Percentiles rank a stretch among this genome's conserved stretches.
Evolutionary conservation across 352 stramenopile genomes (phyloP).

Genomic region (Phytophthora melonis): DNA sequence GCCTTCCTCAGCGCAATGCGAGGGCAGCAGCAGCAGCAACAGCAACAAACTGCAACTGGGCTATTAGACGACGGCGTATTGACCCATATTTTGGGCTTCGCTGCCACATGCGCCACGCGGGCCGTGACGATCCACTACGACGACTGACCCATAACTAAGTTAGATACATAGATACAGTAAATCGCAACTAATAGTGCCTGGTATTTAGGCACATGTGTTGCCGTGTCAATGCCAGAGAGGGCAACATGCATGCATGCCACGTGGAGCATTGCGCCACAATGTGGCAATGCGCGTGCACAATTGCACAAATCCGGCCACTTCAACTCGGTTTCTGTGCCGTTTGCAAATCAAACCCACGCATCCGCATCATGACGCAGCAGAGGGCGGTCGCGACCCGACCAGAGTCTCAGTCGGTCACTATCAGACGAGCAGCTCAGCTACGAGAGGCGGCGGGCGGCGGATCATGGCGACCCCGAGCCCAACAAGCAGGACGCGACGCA

Average conservation of each 20-base stretch:
- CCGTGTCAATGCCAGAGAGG: no score
- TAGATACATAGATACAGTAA: neutral
- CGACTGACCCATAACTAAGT: conserved; percentile 8
- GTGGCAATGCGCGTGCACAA: neutral
- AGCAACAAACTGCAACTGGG: no score
- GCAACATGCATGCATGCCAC: neutral
- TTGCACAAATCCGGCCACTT: neutral
- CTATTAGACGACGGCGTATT: conserved; percentile 33
- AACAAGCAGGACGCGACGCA: conserved; percentile 6
- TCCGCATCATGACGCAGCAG: conserved; percentile 6
- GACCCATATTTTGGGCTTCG: conserved; percentile 32
- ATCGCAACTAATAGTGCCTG: no score
- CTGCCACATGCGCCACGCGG: conserved; percentile 29
- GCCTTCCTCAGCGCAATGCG: conserved; percentile 35
- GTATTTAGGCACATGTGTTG: no score
- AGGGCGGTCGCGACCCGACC: neutral
- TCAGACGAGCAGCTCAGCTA: neutral
- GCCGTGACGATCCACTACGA: conserved; percentile 35
- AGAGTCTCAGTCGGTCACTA: neutral
- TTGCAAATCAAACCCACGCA: conserved; percentile 5
- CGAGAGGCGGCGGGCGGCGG: neutral
- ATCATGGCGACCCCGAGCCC: conserved; percentile 23
- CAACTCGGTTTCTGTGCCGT: neutral
- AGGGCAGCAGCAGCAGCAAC: neutral
- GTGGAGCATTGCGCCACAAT: neutral